Base-by-base conservation (phyloP, 1,139 yeast genomes). In the Debaryomyces udenii region DNA sequence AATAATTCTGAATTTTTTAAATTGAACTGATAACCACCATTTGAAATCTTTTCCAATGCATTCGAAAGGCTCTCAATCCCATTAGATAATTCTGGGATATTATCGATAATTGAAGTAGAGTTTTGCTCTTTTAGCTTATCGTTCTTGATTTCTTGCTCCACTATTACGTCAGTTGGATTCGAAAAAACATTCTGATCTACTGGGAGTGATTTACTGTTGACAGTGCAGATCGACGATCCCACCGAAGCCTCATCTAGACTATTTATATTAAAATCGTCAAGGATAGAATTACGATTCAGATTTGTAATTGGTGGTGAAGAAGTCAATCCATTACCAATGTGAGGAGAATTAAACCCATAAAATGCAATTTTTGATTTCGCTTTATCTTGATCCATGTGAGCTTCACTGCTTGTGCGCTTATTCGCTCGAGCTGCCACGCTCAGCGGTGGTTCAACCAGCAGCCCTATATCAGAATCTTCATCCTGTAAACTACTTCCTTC, bases 1-100 rank as follows among this genome's bases (percentile, higher is more conserved):
- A 65, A 61, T 9, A 66, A 52, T 32, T 55, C 68, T 0, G 66
- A 62, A 39, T 61, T 61, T 30, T 62, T 62, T 11, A 64, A 42
- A 28, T 59, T 59, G 40, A 66, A 55, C 29, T 50, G 61, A 32
- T 58, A 59, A 4, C 53, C 55, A 2, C 68, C 68, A 27, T 57
- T 60, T 3, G 61, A 55, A 6, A 64, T 54, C 32, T 53, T 57
- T 28, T 61, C 68, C 23, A 67, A 46, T 1, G 67, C 66, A 40
- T 57, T 50, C 1, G 66, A 56, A 20, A 67, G 42, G 24, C 53
- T 51, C 36, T 62, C 66, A 14, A 67, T 57, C 0, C 71, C 70
- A 34, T 56, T 51, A 2, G 54, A 47, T 14, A 58, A 44, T 2
- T 46, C 56, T 9, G 57, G 55, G 9, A 50, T 41, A 10, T 36